Percentiles rank a stretch among this genome's conserved stretches.
Evolutionary conservation across 2,329 filamentous ascomycete species (phyloP).

Genomic region (Lecanicillium sp.): DNA sequence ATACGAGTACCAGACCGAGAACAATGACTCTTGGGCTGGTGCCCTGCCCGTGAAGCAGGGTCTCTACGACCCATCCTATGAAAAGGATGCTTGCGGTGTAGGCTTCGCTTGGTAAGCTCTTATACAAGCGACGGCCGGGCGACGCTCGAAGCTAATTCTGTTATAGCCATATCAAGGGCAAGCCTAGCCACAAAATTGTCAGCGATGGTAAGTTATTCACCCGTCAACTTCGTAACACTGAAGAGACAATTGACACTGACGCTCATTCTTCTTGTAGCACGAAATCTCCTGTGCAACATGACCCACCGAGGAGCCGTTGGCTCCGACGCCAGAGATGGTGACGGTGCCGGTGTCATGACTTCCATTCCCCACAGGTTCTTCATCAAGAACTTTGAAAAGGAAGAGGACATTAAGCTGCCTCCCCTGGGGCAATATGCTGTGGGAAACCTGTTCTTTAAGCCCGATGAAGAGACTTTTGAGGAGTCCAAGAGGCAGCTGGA

Average conservation of each 20-base stretch:
- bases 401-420: conserved; percentile 81
- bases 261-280: conserved; percentile 44
- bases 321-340: conserved; percentile 94
- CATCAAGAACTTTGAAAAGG: conserved; percentile 92
- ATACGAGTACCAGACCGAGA: conserved; percentile 84
- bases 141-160: conserved; percentile 5
- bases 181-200: conserved; percentile 94
- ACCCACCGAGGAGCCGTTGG: conserved; percentile 98
- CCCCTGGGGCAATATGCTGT: conserved; percentile 89
- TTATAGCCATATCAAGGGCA: conserved; percentile 88
- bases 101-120: conserved; percentile 87
- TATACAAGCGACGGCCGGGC: not conserved
- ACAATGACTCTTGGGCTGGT: conserved; percentile 84
- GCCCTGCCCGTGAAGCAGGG: conserved; percentile 96
- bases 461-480: conserved; percentile 79
- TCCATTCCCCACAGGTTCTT: conserved; percentile 98
- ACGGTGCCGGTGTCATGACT: conserved; percentile 98
- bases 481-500: conserved; percentile 91
- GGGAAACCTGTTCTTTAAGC: conserved; percentile 98
- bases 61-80: conserved; percentile 89
- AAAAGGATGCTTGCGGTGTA: conserved; percentile 99
- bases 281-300: conserved; percentile 98
- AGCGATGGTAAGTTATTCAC: conserved; percentile 71
- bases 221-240: conserved; percentile 6
- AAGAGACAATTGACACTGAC: not conserved